Conservation (phyloP, 164 flowering plant species). For the Piper longum region DNA sequence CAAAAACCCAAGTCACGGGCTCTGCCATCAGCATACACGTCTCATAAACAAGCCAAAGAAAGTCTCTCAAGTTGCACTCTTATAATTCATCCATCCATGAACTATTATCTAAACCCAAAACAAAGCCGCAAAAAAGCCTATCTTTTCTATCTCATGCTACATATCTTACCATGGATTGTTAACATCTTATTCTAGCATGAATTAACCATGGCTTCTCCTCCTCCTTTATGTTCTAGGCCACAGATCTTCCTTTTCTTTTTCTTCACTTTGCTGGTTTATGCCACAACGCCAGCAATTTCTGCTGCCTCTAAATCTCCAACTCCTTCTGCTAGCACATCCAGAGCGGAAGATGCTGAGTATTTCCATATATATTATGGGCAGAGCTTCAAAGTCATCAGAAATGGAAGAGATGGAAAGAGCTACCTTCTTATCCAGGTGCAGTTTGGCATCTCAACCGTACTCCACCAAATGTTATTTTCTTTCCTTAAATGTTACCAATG, state of each 20-base stretch:
- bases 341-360: conserved; percentile 55
- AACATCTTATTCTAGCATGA: no score
- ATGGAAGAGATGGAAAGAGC: conserved; percentile 66
- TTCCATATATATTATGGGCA: conserved; percentile 82
- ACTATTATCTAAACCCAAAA: not conserved
- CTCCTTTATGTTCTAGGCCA: not conserved
- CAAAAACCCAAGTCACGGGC: no score
- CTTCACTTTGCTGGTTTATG: not conserved
- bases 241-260: not conserved
- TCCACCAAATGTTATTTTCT: not conserved
- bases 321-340: conserved; percentile 39
- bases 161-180: not conserved
- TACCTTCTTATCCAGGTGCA: conserved; percentile 89
- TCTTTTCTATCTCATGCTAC: not conserved
- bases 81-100: conserved; percentile 3
- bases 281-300: not conserved
- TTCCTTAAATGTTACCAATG: not conserved
- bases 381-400: conserved; percentile 90
- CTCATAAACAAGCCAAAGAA: no score
- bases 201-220: not conserved
- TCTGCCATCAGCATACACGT: no score
- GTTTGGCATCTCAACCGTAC: not conserved
- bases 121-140: conserved; percentile 4
- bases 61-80: not conserved
- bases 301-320: conserved; percentile 8